A percentile compares a stretch with the other conserved stretches of the same genome.
Conservation (phyloP, 23 red algal genomes). For the Cyanidioschyzon merolae region DNA sequence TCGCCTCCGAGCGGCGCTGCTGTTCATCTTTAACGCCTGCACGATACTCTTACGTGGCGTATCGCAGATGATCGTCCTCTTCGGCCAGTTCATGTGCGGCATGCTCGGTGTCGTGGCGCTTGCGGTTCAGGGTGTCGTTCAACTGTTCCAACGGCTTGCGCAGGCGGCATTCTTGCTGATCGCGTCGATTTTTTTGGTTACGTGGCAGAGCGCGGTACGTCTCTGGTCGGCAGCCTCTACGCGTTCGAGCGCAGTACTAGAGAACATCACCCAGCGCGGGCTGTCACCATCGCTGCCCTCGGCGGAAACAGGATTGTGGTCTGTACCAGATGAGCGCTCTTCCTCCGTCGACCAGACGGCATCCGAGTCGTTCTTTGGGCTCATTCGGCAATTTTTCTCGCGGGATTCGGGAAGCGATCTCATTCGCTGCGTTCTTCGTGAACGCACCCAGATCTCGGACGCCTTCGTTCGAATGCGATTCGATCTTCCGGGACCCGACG, state of each 20-base stretch:
- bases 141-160: not conserved
- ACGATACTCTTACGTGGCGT: not conserved
- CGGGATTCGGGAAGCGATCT: not conserved
- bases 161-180: not conserved
- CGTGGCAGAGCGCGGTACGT: not conserved
- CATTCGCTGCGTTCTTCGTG: not conserved
- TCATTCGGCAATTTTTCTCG: not conserved
- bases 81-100: not conserved
- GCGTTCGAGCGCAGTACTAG: not conserved
- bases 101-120: not conserved
- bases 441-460: constrained; percentile 2
- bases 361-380: not conserved
- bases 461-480: constrained; percentile 11
- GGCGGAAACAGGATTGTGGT: not conserved
- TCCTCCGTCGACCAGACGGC: not conserved
- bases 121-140: not conserved
- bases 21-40: not conserved
- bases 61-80: not conserved
- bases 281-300: not conserved
- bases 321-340: not conserved
- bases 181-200: not conserved
- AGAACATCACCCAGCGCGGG: not conserved
- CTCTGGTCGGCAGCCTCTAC: not conserved
- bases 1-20: not conserved
- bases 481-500: not conserved